phyloP scores from a whole-genome alignment of 2,329 filamentous ascomycete species.

The Diaporthe vaccinii region DNA sequence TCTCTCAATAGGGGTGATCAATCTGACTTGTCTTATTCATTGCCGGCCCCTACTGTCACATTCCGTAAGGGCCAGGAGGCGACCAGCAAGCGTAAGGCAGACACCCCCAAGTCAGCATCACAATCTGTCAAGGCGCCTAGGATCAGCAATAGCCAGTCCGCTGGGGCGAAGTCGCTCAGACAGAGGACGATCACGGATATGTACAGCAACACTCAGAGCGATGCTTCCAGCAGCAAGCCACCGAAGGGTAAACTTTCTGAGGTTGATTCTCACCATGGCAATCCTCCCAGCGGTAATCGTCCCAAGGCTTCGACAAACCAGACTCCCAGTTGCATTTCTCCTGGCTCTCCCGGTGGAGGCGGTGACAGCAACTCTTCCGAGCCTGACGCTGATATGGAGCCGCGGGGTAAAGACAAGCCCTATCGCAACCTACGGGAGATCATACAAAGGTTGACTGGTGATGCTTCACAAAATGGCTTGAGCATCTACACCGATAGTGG shows the following conservation, averaged over 20 bases:
- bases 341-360: neutral
- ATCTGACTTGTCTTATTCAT: neutral
- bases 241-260: neutral
- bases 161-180: neutral
- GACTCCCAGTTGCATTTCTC: neutral
- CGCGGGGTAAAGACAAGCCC: neutral
- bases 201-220: neutral
- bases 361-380: neutral
- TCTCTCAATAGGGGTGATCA: neutral
- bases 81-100: neutral
- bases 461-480: slow-evolving; percentile 10
- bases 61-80: neutral
- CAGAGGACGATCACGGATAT: neutral
- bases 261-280: neutral
- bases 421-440: slow-evolving; percentile 28
- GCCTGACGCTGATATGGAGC: neutral
- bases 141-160: too few species aligned
- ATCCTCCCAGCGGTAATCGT: neutral
- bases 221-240: neutral
- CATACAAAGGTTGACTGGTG: neutral
- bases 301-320: neutral
- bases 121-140: neutral
- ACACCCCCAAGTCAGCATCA: too few species aligned
- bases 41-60: neutral
- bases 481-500: neutral